phyloP scores from a whole-genome alignment of 2,329 filamentous ascomycete genomes.

The Akanthomyces lecanii region DNA sequence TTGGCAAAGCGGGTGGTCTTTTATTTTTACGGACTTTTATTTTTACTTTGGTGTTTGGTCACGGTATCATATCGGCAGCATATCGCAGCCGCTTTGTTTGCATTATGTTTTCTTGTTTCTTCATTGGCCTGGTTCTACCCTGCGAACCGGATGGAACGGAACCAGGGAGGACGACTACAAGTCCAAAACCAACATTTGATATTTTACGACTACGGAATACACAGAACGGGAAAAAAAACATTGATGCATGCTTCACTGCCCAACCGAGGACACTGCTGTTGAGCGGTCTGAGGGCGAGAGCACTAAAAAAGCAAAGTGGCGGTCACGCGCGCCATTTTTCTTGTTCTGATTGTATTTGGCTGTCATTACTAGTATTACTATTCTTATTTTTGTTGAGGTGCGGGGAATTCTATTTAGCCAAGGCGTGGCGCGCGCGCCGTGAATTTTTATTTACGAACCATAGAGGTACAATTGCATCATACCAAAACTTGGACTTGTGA shows the following conservation, averaged over 20 bases:
- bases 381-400: conserved; percentile 5
- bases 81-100: conserved; percentile 8
- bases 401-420: neutral
- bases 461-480: neutral
- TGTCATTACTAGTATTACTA: conserved; percentile 2
- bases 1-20: conserved; percentile 10
- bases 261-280: neutral
- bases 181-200: neutral
- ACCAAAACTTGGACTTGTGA: neutral
- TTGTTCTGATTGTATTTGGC: neutral
- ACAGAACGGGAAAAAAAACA: neutral
- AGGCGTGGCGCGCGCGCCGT: neutral
- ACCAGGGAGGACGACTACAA: neutral
- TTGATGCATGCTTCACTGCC: neutral
- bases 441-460: neutral
- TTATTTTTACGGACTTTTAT: neutral
- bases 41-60: neutral
- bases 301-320: neutral
- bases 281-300: conserved; percentile 2
- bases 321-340: conserved; percentile 6
- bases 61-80: conserved; percentile 9
- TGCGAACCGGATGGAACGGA: neutral
- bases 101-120: neutral
- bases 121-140: neutral
- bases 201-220: conserved; percentile 10